phyloP scores from a whole-genome alignment of 352 stramenopile genomes.

The Globisporangium cylindrosporum region DNA sequence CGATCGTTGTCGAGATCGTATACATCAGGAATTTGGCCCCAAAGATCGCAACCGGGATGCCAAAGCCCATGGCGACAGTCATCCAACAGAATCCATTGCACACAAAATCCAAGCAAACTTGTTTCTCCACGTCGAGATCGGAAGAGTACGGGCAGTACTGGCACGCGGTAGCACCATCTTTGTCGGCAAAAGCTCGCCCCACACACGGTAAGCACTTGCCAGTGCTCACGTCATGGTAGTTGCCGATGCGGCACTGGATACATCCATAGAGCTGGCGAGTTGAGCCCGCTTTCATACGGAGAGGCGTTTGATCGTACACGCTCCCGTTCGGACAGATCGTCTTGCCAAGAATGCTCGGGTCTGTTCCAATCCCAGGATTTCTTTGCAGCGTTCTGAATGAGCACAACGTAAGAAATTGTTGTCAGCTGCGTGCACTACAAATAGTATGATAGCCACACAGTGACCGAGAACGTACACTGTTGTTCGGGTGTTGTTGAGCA shows the following conservation, averaged over 20 bases:
- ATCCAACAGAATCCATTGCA: constrained; percentile 66
- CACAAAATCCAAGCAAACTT: constrained; percentile 39
- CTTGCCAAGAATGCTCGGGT: constrained; percentile 27
- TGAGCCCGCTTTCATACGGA: constrained; percentile 18
- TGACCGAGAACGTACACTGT: constrained; percentile 38
- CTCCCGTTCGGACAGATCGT: constrained; percentile 54
- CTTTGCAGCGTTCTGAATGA: constrained; percentile 34
- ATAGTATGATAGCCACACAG: background rate
- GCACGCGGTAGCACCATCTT: constrained; percentile 50
- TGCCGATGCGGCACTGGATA: constrained; percentile 59
- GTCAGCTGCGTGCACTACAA: background rate
- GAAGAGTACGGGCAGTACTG: constrained; percentile 66
- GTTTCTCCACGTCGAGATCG: constrained; percentile 32
- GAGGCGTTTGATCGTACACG: constrained; percentile 30
- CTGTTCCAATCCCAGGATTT: constrained; percentile 54
- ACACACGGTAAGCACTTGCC: constrained; percentile 39
- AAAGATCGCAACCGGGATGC: constrained; percentile 50
- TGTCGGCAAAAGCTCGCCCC: constrained; percentile 42
- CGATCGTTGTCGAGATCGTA: constrained; percentile 39
- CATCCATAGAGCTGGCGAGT: constrained; percentile 42
- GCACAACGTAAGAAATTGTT: background rate
- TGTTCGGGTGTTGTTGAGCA: constrained; percentile 39
- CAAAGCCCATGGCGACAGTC: constrained; percentile 49
- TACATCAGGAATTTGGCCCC: constrained; percentile 49
- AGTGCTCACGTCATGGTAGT: constrained; percentile 50